Percentiles rank a stretch among this genome's conserved stretches.
Evolutionary conservation across 2,329 filamentous ascomycete species (phyloP).

Genomic region (Allantophomopsis lycopodina): DNA sequence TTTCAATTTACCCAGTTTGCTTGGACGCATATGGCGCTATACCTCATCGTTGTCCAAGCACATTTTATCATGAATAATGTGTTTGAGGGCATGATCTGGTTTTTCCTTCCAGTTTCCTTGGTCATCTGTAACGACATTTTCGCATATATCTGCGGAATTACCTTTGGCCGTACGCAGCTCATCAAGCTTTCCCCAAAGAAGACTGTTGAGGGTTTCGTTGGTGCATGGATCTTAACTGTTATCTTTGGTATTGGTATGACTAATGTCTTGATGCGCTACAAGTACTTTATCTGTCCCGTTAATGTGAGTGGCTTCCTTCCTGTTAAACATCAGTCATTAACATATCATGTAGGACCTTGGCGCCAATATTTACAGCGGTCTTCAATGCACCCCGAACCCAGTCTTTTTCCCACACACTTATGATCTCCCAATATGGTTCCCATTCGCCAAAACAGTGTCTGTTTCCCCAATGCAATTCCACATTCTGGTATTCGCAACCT

Average conservation of each 20-base stretch:
- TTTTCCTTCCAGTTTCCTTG: slow-evolving; percentile 86
- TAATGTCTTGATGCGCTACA: slow-evolving; percentile 75
- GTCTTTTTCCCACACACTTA: slow-evolving; percentile 75
- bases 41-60: slow-evolving; percentile 92
- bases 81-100: slow-evolving; percentile 99
- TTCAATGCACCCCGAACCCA: slow-evolving; percentile 82
- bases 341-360: slow-evolving; percentile 52
- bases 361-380: slow-evolving; percentile 80
- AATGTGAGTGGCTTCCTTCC: slow-evolving; percentile 40
- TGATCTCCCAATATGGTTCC: slow-evolving; percentile 57
- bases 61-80: slow-evolving; percentile 99
- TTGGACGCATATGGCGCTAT: slow-evolving; percentile 98
- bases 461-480: slow-evolving; percentile 89
- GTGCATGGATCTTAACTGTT: slow-evolving; percentile 91
- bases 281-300: slow-evolving; percentile 97
- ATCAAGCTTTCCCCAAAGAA: slow-evolving; percentile 99
- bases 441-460: slow-evolving; percentile 57
- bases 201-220: slow-evolving; percentile 95
- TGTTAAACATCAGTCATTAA: not conserved
- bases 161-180: slow-evolving; percentile 88
- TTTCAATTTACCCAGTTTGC: slow-evolving; percentile 99
- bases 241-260: slow-evolving; percentile 73
- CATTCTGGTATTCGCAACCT: slow-evolving; percentile 77
- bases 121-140: slow-evolving; percentile 99
- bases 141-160: slow-evolving; percentile 94